Evolutionary conservation across 129 eudicot species (phyloP).

Genomic region (Deinandra increscens): DNA sequence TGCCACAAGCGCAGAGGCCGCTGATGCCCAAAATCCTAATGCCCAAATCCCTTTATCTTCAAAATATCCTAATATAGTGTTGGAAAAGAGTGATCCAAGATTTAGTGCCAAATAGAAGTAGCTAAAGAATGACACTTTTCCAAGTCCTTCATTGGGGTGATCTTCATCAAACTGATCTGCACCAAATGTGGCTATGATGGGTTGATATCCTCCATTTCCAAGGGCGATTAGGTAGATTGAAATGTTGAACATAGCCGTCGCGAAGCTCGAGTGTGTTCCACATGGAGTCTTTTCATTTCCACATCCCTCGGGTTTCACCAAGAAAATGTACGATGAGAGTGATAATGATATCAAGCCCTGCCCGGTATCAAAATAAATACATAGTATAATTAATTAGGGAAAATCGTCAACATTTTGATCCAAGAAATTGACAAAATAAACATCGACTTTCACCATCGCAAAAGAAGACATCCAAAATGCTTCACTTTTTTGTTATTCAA

Average conservation of each 20-base stretch:
- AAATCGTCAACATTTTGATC: too few species aligned
- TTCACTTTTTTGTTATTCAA: too few species aligned
- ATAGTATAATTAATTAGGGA: too few species aligned
- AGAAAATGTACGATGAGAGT: slow-evolving; percentile 56
- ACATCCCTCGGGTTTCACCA: slow-evolving; percentile 71
- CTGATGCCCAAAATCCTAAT: slow-evolving; percentile 74
- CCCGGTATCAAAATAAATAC: neutral
- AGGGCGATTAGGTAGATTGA: slow-evolving; percentile 75
- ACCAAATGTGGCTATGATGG: slow-evolving; percentile 83
- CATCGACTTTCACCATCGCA: too few species aligned
- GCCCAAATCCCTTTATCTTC: slow-evolving; percentile 78
- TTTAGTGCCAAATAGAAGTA: slow-evolving; percentile 83
- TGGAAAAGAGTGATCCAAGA: slow-evolving; percentile 79
- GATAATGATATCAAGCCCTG: slow-evolving; percentile 71
- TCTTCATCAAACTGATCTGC: slow-evolving; percentile 88
- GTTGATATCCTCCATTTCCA: slow-evolving; percentile 91
- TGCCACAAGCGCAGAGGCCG: slow-evolving; percentile 61
- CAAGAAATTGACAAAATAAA: too few species aligned
- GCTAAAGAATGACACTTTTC: slow-evolving; percentile 73
- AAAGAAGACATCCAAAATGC: too few species aligned
- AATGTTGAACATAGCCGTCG: slow-evolving; percentile 50
- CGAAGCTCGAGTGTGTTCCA: slow-evolving; percentile 44
- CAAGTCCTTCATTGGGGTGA: slow-evolving; percentile 52
- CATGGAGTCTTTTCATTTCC: slow-evolving; percentile 52
- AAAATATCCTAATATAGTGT: slow-evolving; percentile 71